Conservation (phyloP, 306 rosid species). For the Quercus ilex region DNA sequence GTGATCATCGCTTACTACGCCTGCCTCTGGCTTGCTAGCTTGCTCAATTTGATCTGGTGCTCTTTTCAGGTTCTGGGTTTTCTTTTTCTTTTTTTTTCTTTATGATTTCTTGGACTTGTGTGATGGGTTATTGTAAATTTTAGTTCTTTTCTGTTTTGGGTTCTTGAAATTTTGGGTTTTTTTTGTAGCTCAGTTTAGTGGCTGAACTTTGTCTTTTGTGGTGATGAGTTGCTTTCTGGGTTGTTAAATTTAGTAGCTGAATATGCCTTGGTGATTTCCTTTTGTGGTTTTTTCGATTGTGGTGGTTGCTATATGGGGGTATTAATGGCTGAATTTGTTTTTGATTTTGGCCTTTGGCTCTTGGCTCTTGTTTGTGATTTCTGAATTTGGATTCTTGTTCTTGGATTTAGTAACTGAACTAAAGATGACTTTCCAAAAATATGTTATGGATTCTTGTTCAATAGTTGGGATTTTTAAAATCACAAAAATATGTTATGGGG, state of each 20-base stretch:
- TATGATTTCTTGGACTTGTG: background rate
- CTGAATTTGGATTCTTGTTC: no score
- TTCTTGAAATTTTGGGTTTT: no score
- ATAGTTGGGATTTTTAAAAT: no score
- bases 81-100: background rate
- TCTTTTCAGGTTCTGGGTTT: slow-evolving; percentile 56
- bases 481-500: no score
- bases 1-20: slow-evolving; percentile 49
- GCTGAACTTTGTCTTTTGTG: background rate
- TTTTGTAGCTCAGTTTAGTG: no score
- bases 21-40: slow-evolving; percentile 50
- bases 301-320: background rate
- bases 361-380: no score
- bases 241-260: background rate
- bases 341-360: no score
- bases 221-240: background rate
- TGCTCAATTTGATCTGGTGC: slow-evolving; percentile 76
- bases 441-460: no score
- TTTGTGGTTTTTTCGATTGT: background rate
- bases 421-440: no score
- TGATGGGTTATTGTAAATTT: background rate
- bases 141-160: no score
- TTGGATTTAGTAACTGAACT: no score
- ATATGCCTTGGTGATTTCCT: background rate
- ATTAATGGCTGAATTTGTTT: no score